Evolutionary conservation across 768 basidiomycete species (phyloP).

Genomic region (Suillus variegatus): DNA sequence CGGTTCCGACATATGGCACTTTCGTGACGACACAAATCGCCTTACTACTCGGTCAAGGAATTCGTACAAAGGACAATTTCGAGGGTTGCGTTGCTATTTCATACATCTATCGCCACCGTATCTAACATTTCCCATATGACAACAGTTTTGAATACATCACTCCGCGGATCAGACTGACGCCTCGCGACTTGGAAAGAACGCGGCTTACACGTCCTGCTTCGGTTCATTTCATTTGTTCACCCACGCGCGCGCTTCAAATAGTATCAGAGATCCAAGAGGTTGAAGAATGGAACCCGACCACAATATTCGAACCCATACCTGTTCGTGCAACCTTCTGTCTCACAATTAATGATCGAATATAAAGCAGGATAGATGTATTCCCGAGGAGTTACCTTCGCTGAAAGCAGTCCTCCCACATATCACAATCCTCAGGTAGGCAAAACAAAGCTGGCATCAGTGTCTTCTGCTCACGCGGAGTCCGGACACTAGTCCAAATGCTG

Average conservation of each 20-base stretch:
- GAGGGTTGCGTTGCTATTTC: conserved; percentile 60
- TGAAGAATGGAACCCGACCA: conserved; percentile 60
- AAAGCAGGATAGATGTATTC: conserved; percentile 71
- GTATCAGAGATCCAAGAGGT: conserved; percentile 59
- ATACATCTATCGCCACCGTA: not conserved
- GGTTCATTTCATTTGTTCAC: conserved; percentile 88
- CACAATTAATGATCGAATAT: conserved; percentile 6
- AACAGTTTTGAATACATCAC: conserved; percentile 79
- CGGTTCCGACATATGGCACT: conserved; percentile 78
- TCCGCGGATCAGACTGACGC: conserved; percentile 67
- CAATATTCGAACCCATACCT: conserved; percentile 87
- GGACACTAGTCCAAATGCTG: conserved; percentile 73
- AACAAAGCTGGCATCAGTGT: not conserved
- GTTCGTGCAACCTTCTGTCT: conserved; percentile 41
- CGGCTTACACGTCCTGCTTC: conserved; percentile 49
- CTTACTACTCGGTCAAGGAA: conserved; percentile 77
- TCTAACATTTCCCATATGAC: conserved; percentile 2
- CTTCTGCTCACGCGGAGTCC: not conserved
- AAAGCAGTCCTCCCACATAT: conserved; percentile 57
- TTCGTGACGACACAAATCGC: conserved; percentile 55
- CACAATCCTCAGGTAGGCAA: conserved; percentile 63
- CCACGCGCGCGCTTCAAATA: conserved; percentile 65
- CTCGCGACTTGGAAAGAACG: conserved; percentile 62
- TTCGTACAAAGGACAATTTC: conserved; percentile 68
- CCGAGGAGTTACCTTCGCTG: conserved; percentile 75